Conservation (phyloP, 441 rosid genomes). For the Kokia cookei region DNA sequence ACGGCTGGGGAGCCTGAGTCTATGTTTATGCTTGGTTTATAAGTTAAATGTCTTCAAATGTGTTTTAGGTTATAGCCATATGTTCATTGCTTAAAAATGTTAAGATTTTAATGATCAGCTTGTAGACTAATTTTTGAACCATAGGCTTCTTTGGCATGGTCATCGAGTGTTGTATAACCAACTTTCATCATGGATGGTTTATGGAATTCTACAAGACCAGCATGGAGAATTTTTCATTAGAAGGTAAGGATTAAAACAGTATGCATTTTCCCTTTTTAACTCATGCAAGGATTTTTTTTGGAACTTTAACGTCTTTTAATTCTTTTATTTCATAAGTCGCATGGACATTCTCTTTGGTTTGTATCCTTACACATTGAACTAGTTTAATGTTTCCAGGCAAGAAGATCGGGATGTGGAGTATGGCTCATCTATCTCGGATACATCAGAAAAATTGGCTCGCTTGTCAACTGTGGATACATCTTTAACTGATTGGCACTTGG, state of each 20-base stretch:
- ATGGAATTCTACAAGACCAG: conserved; percentile 95
- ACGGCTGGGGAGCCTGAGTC: neutral
- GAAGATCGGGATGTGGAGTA: conserved; percentile 66
- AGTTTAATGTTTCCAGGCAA: conserved; percentile 45
- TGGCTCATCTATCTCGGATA: conserved; percentile 49
- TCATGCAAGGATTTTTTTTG: neutral
- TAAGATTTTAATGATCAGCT: neutral
- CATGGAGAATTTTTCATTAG: conserved; percentile 84
- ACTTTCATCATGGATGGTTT: conserved; percentile 93
- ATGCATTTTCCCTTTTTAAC: neutral
- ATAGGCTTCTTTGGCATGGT: conserved; percentile 98
- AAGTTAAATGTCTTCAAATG: neutral
- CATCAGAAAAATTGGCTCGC: conserved; percentile 59
- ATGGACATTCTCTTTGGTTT: neutral
- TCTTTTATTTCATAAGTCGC: neutral
- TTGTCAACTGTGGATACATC: conserved; percentile 69
- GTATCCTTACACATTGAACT: neutral
- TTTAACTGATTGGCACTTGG: conserved; percentile 93
- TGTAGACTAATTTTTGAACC: conserved; percentile 11
- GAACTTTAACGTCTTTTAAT: neutral
- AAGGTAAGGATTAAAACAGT: conserved; percentile 39
- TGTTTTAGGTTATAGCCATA: neutral
- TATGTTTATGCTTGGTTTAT: neutral
- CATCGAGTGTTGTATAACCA: conserved; percentile 94
- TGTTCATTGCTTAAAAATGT: neutral